Percentiles rank a stretch among this genome's conserved stretches.
Conservation (phyloP, 2,329 filamentous ascomycete species). For the Nothophoma quercina region DNA sequence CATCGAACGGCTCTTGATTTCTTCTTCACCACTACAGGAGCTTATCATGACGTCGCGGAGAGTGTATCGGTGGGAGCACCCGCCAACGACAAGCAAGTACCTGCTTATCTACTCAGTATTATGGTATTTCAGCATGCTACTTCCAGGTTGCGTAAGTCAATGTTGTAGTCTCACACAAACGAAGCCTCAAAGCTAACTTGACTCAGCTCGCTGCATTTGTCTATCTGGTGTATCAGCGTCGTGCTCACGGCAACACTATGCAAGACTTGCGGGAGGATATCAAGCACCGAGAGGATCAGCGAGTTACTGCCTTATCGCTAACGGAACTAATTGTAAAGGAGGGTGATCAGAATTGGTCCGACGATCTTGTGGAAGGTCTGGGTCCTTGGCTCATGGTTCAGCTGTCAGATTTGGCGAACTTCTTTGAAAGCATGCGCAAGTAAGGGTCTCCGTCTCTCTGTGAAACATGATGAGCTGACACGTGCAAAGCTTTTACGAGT, state of each 20-base stretch:
- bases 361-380: constrained; percentile 32
- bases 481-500: constrained; percentile 46
- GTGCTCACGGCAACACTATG: constrained; percentile 27
- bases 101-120: constrained; percentile 32
- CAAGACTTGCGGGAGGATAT: constrained; percentile 41
- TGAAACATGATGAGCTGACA: neutral
- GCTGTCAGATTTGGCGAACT: constrained; percentile 45
- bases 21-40: constrained; percentile 48
- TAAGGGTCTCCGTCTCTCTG: constrained; percentile 3
- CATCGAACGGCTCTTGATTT: constrained; percentile 48
- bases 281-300: constrained; percentile 40
- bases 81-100: constrained; percentile 40
- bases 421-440: constrained; percentile 47
- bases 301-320: constrained; percentile 39
- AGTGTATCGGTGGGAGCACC: constrained; percentile 50
- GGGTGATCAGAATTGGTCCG: constrained; percentile 47
- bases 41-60: constrained; percentile 44
- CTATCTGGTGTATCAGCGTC: constrained; percentile 36
- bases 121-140: constrained; percentile 37
- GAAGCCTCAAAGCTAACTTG: too few relatives aligned
- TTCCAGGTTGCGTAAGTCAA: constrained; percentile 37
- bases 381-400: constrained; percentile 49
- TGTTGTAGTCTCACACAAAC: neutral
- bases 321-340: constrained; percentile 49
- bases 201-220: constrained; percentile 30